These are phyloP conservation scores for Epichloe sylvatica DNA, from an alignment of 2,329 filamentous ascomycete species.

Conservation along the genomic window DNA sequence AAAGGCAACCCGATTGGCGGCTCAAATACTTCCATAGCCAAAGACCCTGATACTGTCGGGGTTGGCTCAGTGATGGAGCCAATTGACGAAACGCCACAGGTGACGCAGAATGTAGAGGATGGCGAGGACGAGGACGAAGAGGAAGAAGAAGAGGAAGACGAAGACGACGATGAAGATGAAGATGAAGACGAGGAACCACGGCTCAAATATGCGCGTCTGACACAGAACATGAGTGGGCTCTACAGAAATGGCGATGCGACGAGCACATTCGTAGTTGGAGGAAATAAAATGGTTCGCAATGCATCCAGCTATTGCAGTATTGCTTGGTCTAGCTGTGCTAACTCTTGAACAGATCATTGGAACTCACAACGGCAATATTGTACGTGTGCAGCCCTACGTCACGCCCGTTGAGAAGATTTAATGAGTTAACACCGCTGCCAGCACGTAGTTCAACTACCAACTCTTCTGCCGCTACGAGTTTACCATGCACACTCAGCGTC, in stretches of 20 bases:
- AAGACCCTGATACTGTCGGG: neutral
- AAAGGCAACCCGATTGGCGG: neutral
- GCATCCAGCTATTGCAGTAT: conserved; percentile 1
- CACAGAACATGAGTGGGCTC: conserved; percentile 60
- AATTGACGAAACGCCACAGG: neutral
- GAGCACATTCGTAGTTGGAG: conserved; percentile 75
- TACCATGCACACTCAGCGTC: conserved; percentile 92
- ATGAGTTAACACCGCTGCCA: conserved; percentile 20
- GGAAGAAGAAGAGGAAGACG: conserved; percentile 34
- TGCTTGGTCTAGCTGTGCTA: conserved; percentile 7
- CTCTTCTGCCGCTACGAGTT: conserved; percentile 65
- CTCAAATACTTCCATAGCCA: neutral
- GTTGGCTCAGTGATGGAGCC: neutral
- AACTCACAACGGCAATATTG: conserved; percentile 93
- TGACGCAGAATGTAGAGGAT: conserved; percentile 7
- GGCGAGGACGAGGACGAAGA: conserved; percentile 24
- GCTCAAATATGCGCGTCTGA: conserved; percentile 83
- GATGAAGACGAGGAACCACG: conserved; percentile 88
- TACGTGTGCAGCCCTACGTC: conserved; percentile 30
- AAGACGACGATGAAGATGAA: conserved; percentile 58
- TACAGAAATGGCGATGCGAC: conserved; percentile 95
- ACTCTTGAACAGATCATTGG: conserved; percentile 57
- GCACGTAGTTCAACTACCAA: conserved; percentile 76
- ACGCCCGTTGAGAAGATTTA: neutral
- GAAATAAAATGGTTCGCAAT: conserved; percentile 79